Percentiles rank a stretch among this genome's conserved stretches.
phyloP scores from a whole-genome alignment of 148 eudicot species.

The Chenopodium suecicum region DNA sequence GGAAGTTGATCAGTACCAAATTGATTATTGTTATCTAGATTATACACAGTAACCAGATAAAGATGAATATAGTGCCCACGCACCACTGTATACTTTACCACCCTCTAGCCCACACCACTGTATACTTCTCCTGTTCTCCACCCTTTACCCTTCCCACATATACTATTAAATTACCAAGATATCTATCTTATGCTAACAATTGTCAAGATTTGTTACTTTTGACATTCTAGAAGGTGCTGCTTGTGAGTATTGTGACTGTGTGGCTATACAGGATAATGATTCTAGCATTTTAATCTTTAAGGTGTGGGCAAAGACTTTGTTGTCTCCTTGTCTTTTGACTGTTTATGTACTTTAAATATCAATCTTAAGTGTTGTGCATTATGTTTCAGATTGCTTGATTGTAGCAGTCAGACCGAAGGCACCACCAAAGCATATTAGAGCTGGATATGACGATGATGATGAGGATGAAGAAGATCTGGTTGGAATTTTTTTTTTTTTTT shows the following conservation, averaged over 20 bases:
- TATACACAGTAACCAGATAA: not conserved
- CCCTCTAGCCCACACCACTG: not conserved
- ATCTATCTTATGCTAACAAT: not conserved
- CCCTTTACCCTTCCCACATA: not conserved
- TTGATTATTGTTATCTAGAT: not conserved
- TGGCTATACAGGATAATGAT: not conserved
- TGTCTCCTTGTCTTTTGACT: conserved; percentile 1
- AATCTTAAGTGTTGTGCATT: conserved; percentile 2
- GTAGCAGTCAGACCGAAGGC: conserved; percentile 83
- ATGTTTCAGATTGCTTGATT: conserved; percentile 60
- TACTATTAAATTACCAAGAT: not conserved
- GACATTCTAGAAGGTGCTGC: not conserved
- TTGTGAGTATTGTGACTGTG: not conserved
- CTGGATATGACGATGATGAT: conserved; percentile 56
- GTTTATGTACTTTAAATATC: conserved; percentile 1
- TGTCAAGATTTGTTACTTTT: not conserved
- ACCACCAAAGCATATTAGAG: conserved; percentile 55
- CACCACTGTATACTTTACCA: not conserved
- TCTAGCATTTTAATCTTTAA: not conserved
- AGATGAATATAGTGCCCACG: not conserved
- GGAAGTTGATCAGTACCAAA: not conserved
- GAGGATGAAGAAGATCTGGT: conserved; percentile 84
- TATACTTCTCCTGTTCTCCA: not conserved
- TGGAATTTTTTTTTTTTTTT: conserved; percentile 19
- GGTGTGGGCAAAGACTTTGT: not conserved